Percentiles rank a stretch among this genome's conserved stretches.
phyloP scores from a whole-genome alignment of 345 rosid genomes.

The Salix purpurea region DNA sequence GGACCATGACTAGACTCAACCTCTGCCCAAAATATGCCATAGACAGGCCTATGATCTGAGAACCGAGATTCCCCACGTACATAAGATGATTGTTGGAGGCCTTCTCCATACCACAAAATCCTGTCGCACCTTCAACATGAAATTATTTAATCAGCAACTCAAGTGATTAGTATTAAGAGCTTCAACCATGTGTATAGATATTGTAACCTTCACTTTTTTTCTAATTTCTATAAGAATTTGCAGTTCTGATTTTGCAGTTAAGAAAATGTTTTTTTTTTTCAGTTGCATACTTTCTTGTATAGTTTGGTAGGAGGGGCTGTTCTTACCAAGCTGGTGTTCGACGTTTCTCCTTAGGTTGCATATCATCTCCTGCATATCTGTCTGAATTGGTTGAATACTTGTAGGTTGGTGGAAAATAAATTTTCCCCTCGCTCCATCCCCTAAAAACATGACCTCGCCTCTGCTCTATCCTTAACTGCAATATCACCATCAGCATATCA shows the following conservation, averaged over 20 bases:
- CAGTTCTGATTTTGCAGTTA: not conserved
- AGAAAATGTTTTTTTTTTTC: not conserved
- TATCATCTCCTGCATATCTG: constrained; percentile 85
- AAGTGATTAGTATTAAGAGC: not conserved
- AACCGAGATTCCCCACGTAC: constrained; percentile 92
- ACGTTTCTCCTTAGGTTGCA: constrained; percentile 93
- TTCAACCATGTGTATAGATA: not conserved
- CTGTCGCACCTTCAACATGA: constrained; percentile 73
- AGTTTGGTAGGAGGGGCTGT: not conserved
- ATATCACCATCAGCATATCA: constrained; percentile 15
- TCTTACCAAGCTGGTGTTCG: constrained; percentile 98
- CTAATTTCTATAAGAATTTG: not conserved
- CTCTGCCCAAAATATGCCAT: constrained; percentile 88
- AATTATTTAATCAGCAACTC: constrained; percentile 17
- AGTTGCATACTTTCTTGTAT: not conserved
- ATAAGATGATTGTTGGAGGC: constrained; percentile 80
- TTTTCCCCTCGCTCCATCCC: constrained; percentile 94
- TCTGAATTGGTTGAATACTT: constrained; percentile 96
- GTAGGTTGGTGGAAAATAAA: constrained; percentile 97
- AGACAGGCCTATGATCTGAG: constrained; percentile 98
- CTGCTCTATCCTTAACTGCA: constrained; percentile 90
- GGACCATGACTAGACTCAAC: constrained; percentile 75
- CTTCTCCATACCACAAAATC: constrained; percentile 94
- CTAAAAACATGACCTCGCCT: constrained; percentile 73
- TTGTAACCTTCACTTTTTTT: not conserved